Conservation (phyloP, 2,329 filamentous ascomycete species). For the Trichoderma gracile region DNA sequence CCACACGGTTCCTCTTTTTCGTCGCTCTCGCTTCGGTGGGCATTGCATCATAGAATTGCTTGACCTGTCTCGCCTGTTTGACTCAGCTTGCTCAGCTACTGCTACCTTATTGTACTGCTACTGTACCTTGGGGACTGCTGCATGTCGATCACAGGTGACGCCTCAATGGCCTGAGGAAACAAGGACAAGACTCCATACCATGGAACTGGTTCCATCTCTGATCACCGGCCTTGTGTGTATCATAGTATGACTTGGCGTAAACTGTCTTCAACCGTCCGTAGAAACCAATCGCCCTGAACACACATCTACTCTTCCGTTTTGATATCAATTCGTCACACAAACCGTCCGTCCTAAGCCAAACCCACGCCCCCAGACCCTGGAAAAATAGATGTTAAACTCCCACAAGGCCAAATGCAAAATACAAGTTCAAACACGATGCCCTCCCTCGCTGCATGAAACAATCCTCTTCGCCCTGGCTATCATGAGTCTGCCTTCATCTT, state of each 20-base stretch:
- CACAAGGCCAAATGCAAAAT: slow-evolving; percentile 10
- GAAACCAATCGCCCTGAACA: slow-evolving; percentile 4
- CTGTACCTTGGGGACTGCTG: too few relatives aligned
- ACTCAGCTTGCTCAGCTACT: too few relatives aligned
- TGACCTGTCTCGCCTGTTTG: neutral
- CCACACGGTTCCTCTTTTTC: too few relatives aligned
- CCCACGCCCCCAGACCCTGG: slow-evolving; percentile 23
- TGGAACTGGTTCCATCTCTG: neutral
- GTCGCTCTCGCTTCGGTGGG: too few relatives aligned
- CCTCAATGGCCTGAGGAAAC: neutral
- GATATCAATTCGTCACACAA: slow-evolving; percentile 20
- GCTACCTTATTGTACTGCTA: too few relatives aligned
- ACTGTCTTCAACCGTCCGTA: slow-evolving; percentile 19
- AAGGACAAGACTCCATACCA: too few relatives aligned
- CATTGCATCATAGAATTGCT: slow-evolving; percentile 18
- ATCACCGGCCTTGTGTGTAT: neutral
- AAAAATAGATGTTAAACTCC: slow-evolving; percentile 23
- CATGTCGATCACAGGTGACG: neutral
- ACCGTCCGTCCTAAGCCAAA: slow-evolving; percentile 13
- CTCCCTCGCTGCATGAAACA: slow-evolving; percentile 6
- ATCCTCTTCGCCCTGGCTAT: slow-evolving; percentile 17
- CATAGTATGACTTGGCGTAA: neutral
- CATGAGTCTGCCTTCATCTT: slow-evolving; percentile 52
- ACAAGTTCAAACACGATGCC: neutral
- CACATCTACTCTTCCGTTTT: slow-evolving; percentile 14